Percentiles rank a stretch among this genome's conserved stretches.
Evolutionary conservation across 257 asterid species (phyloP).

Genomic region (Forsythia suspensa): DNA sequence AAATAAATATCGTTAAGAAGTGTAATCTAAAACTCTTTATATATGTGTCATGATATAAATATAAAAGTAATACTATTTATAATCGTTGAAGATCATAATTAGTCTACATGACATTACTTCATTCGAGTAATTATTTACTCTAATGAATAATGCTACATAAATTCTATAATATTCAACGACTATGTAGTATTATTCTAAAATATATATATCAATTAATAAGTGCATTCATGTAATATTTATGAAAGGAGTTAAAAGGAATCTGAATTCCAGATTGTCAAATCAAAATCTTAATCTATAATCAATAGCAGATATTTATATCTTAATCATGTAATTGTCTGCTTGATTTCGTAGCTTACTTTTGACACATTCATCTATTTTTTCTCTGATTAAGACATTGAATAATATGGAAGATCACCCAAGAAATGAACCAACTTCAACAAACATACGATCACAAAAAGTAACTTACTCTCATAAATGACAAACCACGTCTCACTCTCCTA

Average conservation of each 20-base stretch:
- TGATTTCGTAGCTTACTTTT: slow-evolving; percentile 26
- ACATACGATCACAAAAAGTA: neutral
- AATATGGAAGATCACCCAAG: neutral
- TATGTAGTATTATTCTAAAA: no score
- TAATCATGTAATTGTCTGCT: slow-evolving; percentile 18
- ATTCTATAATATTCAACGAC: no score
- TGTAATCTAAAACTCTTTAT: no score
- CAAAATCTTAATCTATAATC: neutral
- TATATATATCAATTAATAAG: no score
- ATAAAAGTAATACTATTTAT: no score
- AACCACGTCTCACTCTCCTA: slow-evolving; percentile 10
- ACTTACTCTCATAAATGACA: neutral
- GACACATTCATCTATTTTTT: slow-evolving; percentile 29
- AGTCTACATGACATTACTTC: no score
- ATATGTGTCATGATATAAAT: no score
- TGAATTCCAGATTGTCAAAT: neutral
- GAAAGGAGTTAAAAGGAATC: neutral
- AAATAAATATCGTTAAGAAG: neutral
- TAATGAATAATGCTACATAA: no score
- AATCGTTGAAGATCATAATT: no score
- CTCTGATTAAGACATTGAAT: neutral
- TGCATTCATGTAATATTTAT: neutral
- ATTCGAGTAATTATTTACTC: no score
- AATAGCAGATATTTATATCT: neutral
- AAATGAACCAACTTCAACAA: neutral